These are phyloP conservation scores for Tubosaeta brunneosetosa DNA, from an alignment of 768 basidiomycete genomes.

Conservation along the genomic window DNA sequence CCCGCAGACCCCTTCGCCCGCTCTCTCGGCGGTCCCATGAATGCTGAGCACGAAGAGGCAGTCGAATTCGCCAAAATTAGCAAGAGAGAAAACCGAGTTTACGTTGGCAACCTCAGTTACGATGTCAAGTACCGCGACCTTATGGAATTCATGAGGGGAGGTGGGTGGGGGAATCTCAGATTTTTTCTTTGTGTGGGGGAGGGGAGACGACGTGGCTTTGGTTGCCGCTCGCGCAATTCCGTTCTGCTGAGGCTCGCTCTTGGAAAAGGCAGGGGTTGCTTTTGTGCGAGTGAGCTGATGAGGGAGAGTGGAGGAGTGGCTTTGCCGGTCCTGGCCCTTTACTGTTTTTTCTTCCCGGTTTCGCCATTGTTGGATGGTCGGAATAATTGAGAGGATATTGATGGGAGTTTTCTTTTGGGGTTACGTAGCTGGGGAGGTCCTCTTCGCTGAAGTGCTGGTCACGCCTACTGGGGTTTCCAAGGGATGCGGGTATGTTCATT, in stretches of 20 bases:
- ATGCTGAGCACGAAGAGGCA: conserved; percentile 89
- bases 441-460: conserved; percentile 98
- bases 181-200: conserved; percentile 46
- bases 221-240: conserved; percentile 30
- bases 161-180: conserved; percentile 86
- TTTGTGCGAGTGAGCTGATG: conserved; percentile 35
- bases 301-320: conserved; percentile 31
- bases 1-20: conserved; percentile 64
- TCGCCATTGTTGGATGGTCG: conserved; percentile 44
- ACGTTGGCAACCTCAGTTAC: conserved; percentile 98
- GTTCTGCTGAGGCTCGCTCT: conserved; percentile 35
- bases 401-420: conserved; percentile 89
- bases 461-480: conserved; percentile 97
- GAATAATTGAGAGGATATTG: conserved; percentile 81
- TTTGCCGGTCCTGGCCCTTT: conserved; percentile 35
- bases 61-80: conserved; percentile 92
- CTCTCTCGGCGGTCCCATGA: conserved; percentile 85
- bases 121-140: conserved; percentile 98
- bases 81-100: conserved; percentile 98
- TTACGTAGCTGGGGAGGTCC: conserved; percentile 97
- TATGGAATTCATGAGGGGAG: conserved; percentile 99
- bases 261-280: conserved; percentile 30
- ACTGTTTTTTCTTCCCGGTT: conserved; percentile 38
- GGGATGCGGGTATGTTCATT: conserved; percentile 87
- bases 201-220: conserved; percentile 19